phyloP scores from a whole-genome alignment of 2,329 filamentous ascomycete species.

The Chaetomium globosum region DNA sequence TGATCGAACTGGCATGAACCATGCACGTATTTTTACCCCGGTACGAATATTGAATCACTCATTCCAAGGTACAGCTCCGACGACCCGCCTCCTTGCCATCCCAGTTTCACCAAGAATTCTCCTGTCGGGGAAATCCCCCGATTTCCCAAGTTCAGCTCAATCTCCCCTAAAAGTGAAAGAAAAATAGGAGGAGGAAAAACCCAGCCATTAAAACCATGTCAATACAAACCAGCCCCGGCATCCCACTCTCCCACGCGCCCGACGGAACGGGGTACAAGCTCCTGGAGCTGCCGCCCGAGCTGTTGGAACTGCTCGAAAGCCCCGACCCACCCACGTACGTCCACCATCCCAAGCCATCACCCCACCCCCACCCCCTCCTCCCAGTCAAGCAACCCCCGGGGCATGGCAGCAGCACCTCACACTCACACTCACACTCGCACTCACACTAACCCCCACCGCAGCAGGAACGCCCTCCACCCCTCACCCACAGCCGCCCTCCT shows the following conservation, averaged over 20 bases:
- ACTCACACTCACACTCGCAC: neutral
- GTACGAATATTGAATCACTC: neutral
- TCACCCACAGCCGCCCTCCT: conserved; percentile 58
- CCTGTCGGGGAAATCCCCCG: neutral
- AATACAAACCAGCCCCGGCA: conserved; percentile 50
- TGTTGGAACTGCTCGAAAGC: conserved; percentile 59
- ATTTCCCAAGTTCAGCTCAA: neutral
- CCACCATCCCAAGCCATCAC: neutral
- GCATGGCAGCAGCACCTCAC: no score
- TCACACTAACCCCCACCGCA: conserved; percentile 34
- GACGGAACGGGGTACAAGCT: conserved; percentile 59
- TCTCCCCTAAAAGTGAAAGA: neutral
- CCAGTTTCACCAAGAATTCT: neutral
- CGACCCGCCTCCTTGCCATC: no score
- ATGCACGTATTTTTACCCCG: no score
- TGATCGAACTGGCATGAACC: no score
- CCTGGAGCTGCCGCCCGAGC: conserved; percentile 63
- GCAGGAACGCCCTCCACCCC: conserved; percentile 53
- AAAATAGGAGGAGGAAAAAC: no score
- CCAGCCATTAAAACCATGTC: conserved; percentile 42
- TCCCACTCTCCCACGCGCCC: conserved; percentile 55
- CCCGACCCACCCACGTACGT: conserved; percentile 56
- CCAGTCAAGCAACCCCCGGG: no score
- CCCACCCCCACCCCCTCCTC: no score
- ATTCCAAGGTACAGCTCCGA: neutral